A percentile compares a stretch with the other conserved stretches of the same genome.
phyloP scores from a whole-genome alignment of 345 rosid species.

The Cardamine chenopodiifolia region DNA sequence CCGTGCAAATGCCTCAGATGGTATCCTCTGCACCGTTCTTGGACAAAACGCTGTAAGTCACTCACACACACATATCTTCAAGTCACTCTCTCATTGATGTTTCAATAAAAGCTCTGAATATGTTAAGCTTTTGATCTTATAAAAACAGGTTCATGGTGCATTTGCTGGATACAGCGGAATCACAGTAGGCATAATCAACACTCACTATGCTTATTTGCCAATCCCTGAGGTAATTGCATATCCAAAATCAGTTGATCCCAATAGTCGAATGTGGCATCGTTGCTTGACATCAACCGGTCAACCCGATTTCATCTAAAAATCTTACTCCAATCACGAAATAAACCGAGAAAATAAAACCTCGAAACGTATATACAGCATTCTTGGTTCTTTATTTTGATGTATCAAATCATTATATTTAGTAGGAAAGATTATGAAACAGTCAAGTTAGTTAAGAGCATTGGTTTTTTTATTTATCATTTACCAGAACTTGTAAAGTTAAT shows the following conservation, averaged over 20 bases:
- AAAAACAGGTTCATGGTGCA: slow-evolving; percentile 86
- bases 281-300: slow-evolving; percentile 98
- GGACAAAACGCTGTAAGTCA: slow-evolving; percentile 95
- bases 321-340: background rate
- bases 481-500: slow-evolving; percentile 22
- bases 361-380: slow-evolving; percentile 29
- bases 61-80: slow-evolving; percentile 15
- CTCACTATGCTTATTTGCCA: slow-evolving; percentile 92
- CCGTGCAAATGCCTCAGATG: slow-evolving; percentile 97
- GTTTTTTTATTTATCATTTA: background rate
- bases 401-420: slow-evolving; percentile 24
- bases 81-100: background rate
- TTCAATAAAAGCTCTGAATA: background rate
- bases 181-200: slow-evolving; percentile 92
- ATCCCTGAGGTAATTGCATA: slow-evolving; percentile 92
- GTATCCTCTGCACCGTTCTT: slow-evolving; percentile 91
- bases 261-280: slow-evolving; percentile 99
- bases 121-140: background rate
- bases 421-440: slow-evolving; percentile 7
- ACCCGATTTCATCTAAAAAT: slow-evolving; percentile 72
- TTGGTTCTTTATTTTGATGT: slow-evolving; percentile 28
- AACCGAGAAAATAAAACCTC: background rate
- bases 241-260: slow-evolving; percentile 86
- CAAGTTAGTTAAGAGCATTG: slow-evolving; percentile 8
- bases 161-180: slow-evolving; percentile 98